phyloP scores from a whole-genome alignment of 2,329 filamentous ascomycete species.

The Ceratocystis ficicola region DNA sequence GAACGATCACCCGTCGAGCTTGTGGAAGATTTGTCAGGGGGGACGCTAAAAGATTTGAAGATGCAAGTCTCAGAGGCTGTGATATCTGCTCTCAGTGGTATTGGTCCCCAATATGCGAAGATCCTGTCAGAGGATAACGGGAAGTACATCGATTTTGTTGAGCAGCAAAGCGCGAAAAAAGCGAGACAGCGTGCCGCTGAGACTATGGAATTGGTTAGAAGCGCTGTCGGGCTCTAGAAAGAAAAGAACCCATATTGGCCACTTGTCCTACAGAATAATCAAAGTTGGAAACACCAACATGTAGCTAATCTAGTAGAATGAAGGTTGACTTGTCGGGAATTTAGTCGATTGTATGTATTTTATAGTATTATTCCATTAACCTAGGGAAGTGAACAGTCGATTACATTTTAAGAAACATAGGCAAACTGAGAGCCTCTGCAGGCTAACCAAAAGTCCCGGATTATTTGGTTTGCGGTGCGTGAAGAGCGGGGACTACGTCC shows the following conservation, averaged over 20 bases:
- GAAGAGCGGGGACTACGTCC: constrained; percentile 54
- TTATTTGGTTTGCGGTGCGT: constrained; percentile 51
- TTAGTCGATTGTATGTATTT: no score
- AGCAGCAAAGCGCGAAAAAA: constrained; percentile 44
- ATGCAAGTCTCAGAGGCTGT: constrained; percentile 49
- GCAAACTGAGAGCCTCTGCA: constrained; percentile 51
- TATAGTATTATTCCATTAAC: no score
- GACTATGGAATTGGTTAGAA: constrained; percentile 43
- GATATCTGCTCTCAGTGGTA: constrained; percentile 38
- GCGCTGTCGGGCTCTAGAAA: constrained; percentile 39
- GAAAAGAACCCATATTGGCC: background rate
- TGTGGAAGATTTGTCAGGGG: constrained; percentile 31
- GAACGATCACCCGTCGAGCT: constrained; percentile 33
- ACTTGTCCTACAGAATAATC: no score
- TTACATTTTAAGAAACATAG: constrained; percentile 14
- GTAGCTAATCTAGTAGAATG: no score
- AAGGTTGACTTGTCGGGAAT: no score
- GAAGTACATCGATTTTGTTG: constrained; percentile 45
- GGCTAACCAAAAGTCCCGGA: constrained; percentile 61
- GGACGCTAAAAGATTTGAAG: constrained; percentile 33
- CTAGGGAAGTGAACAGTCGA: background rate
- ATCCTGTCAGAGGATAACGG: constrained; percentile 39
- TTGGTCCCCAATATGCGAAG: constrained; percentile 45
- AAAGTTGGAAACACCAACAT: no score
- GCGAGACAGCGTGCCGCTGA: constrained; percentile 50